Base-by-base conservation (phyloP, 164 flowering plant genomes). In the Vitis riparia region DNA sequence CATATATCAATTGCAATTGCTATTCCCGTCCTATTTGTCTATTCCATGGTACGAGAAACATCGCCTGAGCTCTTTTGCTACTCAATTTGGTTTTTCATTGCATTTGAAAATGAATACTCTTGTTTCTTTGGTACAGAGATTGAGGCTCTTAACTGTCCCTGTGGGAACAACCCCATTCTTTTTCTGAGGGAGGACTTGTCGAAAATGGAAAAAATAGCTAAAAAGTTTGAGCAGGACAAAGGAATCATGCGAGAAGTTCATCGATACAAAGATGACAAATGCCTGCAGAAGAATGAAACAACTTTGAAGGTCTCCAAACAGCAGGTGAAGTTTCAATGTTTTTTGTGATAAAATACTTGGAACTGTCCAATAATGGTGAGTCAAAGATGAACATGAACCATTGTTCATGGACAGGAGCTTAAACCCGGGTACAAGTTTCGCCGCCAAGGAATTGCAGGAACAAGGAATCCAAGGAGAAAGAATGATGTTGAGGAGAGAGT, bases 1-100 rank as follows among this genome's bases (percentile, higher is more conserved):
- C 66, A 13, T 67, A 66, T 37, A 48, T 67, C n/a, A 66, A 27
- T 11, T 72, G 75, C 61, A 59, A 16, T 8, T 59, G 67, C 11
- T 48, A 27, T 16, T 51, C 15, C 0, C 48, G 47, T 37, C 75
- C 75, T 5, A 8, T 66, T 9, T 72, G 70, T 29, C 53, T 72
- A 47, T 50, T 55, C 5, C 75, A 72, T 13, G 69, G 74, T 71
- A 62, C 10, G 67, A 50, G 5, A 23, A 30, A 12, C 32, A 16
- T 61, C 50, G 6, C 9, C 6, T 5, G 30, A 23, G 37, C 15
- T 13, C 2, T 7, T 13, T 53, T 53, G 7, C n/a, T 53, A 12
- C 0, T 53, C 15, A 14, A 53, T 53, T 53, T 53, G n/a, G 56
- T 53, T 13, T 56, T 56, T 56, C 44, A 17, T 16, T 16, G 11